phyloP scores from a whole-genome alignment of 1,139 yeast genomes.

The Pichia inconspicua region DNA sequence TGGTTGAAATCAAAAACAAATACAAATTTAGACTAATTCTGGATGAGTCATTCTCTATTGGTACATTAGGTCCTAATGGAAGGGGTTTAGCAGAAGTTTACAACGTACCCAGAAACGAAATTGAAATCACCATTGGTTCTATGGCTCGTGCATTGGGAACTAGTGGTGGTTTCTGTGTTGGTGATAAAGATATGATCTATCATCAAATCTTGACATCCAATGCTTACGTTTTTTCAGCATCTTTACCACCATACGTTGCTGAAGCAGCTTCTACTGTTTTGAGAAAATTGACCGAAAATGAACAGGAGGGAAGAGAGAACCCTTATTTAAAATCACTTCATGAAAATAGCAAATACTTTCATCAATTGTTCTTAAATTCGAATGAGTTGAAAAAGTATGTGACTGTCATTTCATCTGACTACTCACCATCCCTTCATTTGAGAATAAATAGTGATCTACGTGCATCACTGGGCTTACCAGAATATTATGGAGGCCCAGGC shows the following conservation, averaged over 20 bases:
- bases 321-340: slow-evolving; percentile 21
- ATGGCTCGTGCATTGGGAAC: slow-evolving; percentile 79
- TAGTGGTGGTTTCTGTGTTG: slow-evolving; percentile 93
- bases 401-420: slow-evolving; percentile 47
- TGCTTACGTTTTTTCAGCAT: slow-evolving; percentile 91
- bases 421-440: slow-evolving; percentile 64
- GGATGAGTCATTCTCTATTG: slow-evolving; percentile 83
- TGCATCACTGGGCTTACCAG: slow-evolving; percentile 37
- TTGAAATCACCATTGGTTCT: slow-evolving; percentile 84
- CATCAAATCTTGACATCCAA: slow-evolving; percentile 87
- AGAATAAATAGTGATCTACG: slow-evolving; percentile 41
- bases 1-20: slow-evolving; percentile 68
- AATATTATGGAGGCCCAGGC: slow-evolving; percentile 38
- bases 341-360: slow-evolving; percentile 30
- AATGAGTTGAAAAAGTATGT: slow-evolving; percentile 32
- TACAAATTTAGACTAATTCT: slow-evolving; percentile 79
- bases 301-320: slow-evolving; percentile 18
- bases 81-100: slow-evolving; percentile 75
- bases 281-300: slow-evolving; percentile 32
- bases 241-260: slow-evolving; percentile 89
- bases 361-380: slow-evolving; percentile 31
- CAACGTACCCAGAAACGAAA: slow-evolving; percentile 53
- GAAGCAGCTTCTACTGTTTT: slow-evolving; percentile 60
- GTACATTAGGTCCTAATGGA: slow-evolving; percentile 78
- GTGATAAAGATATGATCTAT: slow-evolving; percentile 73